Evolutionary conservation across 2,329 filamentous ascomycete species (phyloP).

Genomic region (Coniochaeta prunicola): DNA sequence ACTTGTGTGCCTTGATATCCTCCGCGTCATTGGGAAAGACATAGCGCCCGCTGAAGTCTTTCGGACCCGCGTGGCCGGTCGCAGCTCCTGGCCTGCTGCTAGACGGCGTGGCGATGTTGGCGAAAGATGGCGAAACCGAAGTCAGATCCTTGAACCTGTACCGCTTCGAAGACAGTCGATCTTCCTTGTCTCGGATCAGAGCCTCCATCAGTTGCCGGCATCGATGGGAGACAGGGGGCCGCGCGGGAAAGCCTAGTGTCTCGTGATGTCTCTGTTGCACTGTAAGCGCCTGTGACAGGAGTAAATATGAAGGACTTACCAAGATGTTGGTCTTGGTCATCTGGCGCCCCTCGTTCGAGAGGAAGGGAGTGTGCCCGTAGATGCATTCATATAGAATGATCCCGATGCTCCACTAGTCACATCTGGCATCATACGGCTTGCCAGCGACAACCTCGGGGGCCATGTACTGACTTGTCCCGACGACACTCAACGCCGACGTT

Average conservation of each 20-base stretch:
- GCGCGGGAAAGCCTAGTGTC: constrained; percentile 63
- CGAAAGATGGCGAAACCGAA: constrained; percentile 6
- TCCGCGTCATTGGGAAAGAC: constrained; percentile 80
- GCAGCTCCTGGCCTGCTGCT: constrained; percentile 20
- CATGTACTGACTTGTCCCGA: constrained; percentile 98
- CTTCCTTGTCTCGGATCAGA: constrained; percentile 67
- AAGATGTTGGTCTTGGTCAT: constrained; percentile 83
- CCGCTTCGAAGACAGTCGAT: constrained; percentile 66
- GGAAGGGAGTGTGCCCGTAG: constrained; percentile 86
- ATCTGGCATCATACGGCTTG: constrained; percentile 79
- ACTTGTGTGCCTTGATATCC: constrained; percentile 83
- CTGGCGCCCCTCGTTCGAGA: constrained; percentile 68
- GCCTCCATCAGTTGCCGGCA: constrained; percentile 71
- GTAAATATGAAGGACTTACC: constrained; percentile 35
- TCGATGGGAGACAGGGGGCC: constrained; percentile 56
- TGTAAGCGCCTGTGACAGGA: neutral
- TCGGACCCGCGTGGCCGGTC: constrained; percentile 9
- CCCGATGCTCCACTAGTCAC: constrained; percentile 95
- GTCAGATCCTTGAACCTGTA: constrained; percentile 61
- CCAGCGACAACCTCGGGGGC: constrained; percentile 86
- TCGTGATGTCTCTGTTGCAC: constrained; percentile 55
- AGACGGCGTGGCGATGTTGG: constrained; percentile 10
- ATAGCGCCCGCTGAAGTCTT: constrained; percentile 40
- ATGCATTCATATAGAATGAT: constrained; percentile 93
- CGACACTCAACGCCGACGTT: constrained; percentile 72